These are phyloP conservation scores for Podaxis pistillaris DNA, from an alignment of 768 basidiomycete species.

Conservation along the genomic window DNA sequence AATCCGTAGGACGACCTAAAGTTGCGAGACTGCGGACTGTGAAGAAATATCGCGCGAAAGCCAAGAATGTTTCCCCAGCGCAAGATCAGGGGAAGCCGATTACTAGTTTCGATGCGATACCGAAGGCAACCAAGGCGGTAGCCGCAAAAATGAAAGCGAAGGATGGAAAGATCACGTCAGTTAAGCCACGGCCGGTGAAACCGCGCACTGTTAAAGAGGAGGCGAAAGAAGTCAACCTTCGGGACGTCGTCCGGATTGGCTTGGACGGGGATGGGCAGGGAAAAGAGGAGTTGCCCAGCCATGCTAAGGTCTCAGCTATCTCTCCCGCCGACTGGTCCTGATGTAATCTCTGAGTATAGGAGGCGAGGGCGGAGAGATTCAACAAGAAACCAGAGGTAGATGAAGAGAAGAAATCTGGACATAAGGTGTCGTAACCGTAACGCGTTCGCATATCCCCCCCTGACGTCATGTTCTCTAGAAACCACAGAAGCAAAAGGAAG, in stretches of 20 bases:
- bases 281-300: background rate
- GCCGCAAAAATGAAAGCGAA: conserved; percentile 2
- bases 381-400: background rate
- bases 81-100: background rate
- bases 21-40: conserved; percentile 13
- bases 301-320: conserved; percentile 3
- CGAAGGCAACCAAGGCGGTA: background rate
- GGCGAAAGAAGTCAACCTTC: background rate
- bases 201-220: background rate
- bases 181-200: conserved; percentile 1
- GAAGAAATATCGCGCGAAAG: conserved; percentile 34
- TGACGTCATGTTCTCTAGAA: conserved; percentile 1
- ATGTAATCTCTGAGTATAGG: background rate
- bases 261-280: conserved; percentile 23
- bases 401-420: background rate
- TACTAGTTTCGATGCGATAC: background rate
- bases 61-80: conserved; percentile 29
- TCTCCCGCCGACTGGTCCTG: background rate
- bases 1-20: background rate
- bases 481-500: conserved; percentile 25
- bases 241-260: conserved; percentile 20
- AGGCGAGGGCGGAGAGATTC: background rate
- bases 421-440: background rate
- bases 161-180: background rate
- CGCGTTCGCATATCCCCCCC: background rate